Evolutionary conservation across 805 yeast species (phyloP).

Genomic region (Yarrowia deformans): DNA sequence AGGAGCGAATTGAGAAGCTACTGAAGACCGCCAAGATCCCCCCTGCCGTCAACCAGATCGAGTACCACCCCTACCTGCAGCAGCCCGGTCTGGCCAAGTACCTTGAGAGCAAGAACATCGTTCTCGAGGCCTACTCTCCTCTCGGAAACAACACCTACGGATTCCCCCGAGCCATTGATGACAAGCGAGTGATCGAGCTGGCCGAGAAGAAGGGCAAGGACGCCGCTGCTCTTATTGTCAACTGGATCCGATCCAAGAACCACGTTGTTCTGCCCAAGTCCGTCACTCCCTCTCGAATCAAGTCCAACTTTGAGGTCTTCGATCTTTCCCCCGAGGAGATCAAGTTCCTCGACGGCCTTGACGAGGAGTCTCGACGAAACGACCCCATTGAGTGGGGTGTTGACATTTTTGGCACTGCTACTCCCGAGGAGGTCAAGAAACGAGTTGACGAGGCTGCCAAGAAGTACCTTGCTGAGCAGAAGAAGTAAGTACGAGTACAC

Average conservation of each 20-base stretch:
- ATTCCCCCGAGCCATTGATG: constrained; percentile 54
- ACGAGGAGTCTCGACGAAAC: constrained; percentile 46
- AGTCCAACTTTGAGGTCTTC: constrained; percentile 63
- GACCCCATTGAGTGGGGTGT: constrained; percentile 48
- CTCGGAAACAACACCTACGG: constrained; percentile 50
- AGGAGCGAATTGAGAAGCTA: constrained; percentile 65
- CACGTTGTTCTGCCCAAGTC: constrained; percentile 81
- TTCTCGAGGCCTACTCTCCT: constrained; percentile 69
- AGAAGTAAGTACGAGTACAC: constrained; percentile 17
- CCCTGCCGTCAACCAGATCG: constrained; percentile 78
- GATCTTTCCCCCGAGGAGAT: constrained; percentile 57
- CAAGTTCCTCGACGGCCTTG: constrained; percentile 44
- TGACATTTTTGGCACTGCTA: constrained; percentile 46
- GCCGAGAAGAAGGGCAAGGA: constrained; percentile 62
- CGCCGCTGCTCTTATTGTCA: constrained; percentile 70
- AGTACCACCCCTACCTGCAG: constrained; percentile 60
- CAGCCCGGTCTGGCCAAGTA: constrained; percentile 55
- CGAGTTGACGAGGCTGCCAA: constrained; percentile 41
- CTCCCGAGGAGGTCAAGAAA: constrained; percentile 42
- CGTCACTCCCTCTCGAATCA: constrained; percentile 67
- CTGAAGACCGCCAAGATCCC: constrained; percentile 55
- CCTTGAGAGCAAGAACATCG: constrained; percentile 57
- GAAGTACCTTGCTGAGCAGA: constrained; percentile 34
- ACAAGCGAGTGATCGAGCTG: constrained; percentile 60
- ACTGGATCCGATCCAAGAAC: constrained; percentile 82